phyloP scores from a whole-genome alignment of 148 eudicot species.

The Silene conica region DNA sequence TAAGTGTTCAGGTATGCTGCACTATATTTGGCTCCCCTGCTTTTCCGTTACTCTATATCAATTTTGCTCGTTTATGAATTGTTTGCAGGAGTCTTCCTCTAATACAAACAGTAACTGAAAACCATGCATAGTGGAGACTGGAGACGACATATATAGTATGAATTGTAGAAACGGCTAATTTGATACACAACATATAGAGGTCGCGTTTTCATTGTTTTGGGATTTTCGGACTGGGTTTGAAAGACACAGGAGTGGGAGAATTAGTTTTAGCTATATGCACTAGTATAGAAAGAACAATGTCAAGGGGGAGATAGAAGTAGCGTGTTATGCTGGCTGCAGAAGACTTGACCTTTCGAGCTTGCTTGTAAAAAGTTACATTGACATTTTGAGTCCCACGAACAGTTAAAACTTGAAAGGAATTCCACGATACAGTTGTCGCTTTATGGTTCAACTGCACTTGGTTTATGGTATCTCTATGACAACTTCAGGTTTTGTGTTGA shows the following conservation, averaged over 20 bases:
- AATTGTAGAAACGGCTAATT: slow-evolving; percentile 26
- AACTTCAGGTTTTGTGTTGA: neutral
- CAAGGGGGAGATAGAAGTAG: neutral
- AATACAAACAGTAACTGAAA: slow-evolving; percentile 32
- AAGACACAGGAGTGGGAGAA: neutral
- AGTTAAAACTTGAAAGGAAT: neutral
- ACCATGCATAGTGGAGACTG: slow-evolving; percentile 6
- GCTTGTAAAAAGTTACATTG: neutral
- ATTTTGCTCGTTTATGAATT: neutral
- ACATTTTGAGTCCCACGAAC: neutral
- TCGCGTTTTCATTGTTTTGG: neutral
- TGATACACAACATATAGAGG: slow-evolving; percentile 12
- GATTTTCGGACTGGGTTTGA: slow-evolving; percentile 5
- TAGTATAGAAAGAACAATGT: slow-evolving; percentile 9
- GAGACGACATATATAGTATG: neutral
- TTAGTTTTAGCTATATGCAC: slow-evolving; percentile 17
- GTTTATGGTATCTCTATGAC: neutral
- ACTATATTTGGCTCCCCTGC: neutral
- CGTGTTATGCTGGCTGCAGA: neutral
- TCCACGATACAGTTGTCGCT: neutral
- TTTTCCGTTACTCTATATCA: neutral
- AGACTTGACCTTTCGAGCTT: neutral
- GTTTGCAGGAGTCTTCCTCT: slow-evolving; percentile 30
- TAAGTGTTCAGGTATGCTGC: slow-evolving; percentile 48
- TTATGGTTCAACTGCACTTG: neutral